Percentiles rank a stretch among this genome's conserved stretches.
phyloP scores from a whole-genome alignment of 1,284 basidiomycete species.

The Vanrija humicola region DNA sequence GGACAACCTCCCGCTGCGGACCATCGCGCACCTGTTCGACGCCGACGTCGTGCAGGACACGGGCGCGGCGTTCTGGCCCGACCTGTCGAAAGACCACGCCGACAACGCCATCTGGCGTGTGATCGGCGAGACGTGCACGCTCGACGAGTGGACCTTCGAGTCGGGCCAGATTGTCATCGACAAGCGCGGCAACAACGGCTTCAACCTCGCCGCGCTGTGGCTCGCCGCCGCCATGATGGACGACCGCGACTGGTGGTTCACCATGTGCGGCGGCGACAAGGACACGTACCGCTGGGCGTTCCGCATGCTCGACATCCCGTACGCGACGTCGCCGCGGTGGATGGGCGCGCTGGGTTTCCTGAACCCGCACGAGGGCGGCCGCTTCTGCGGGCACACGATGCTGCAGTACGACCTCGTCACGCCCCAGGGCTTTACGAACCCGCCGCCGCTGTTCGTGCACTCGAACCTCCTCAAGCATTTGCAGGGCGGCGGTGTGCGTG shows the following conservation, averaged over 20 bases:
- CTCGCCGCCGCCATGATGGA: conserved; percentile 42
- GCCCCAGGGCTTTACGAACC: conserved; percentile 12
- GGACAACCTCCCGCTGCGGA: conserved; percentile 51
- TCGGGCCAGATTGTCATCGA: conserved; percentile 52
- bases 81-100: conserved; percentile 52
- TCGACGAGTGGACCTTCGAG: conserved; percentile 44
- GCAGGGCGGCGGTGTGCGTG: conserved; percentile 18
- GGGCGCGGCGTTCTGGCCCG: conserved; percentile 54
- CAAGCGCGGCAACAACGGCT: conserved; percentile 51
- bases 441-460: conserved; percentile 42
- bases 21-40: conserved; percentile 49
- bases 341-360: conserved; percentile 45
- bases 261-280: conserved; percentile 50
- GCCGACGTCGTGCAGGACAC: conserved; percentile 39
- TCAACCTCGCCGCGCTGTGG: conserved; percentile 52
- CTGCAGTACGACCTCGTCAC: conserved; percentile 40
- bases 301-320: conserved; percentile 47
- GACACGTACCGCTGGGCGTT: conserved; percentile 53
- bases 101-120: conserved; percentile 54
- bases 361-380: conserved; percentile 26
- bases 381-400: conserved; percentile 51
- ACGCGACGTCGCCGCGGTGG: conserved; percentile 47
- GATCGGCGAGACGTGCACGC: conserved; percentile 48
- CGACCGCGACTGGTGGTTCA: conserved; percentile 51
- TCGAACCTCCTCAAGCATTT: conserved; percentile 53